Conservation (phyloP, 2,329 filamentous ascomycete species). For the Nigrograna mackinnonii region DNA sequence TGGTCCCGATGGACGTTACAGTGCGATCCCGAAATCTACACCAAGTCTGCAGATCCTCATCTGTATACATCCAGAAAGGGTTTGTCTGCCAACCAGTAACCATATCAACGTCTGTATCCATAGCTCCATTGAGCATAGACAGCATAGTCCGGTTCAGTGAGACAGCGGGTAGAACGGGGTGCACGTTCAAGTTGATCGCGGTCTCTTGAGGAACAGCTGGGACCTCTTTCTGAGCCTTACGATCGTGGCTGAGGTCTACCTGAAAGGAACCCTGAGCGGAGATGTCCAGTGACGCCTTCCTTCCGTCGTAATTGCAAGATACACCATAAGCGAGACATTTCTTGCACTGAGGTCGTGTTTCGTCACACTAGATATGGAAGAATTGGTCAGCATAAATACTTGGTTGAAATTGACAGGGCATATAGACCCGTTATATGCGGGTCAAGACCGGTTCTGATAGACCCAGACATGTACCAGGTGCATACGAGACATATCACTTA, state of each 20-base stretch:
- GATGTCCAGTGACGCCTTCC: slow-evolving; percentile 35
- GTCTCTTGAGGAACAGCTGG: too few relatives aligned
- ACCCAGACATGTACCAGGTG: too few relatives aligned
- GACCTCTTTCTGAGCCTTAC: background rate
- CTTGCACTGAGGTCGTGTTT: slow-evolving; percentile 52
- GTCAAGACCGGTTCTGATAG: too few relatives aligned
- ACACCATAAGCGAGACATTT: slow-evolving; percentile 54
- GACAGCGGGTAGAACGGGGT: slow-evolving; percentile 5
- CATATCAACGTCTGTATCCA: slow-evolving; percentile 1
- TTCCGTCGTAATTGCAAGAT: slow-evolving; percentile 51
- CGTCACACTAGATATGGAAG: slow-evolving; percentile 62
- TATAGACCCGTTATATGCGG: too few relatives aligned
- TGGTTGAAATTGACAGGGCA: background rate
- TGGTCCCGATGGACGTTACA: slow-evolving; percentile 44
- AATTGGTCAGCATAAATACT: slow-evolving; percentile 8
- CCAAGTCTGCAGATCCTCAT: slow-evolving; percentile 34
- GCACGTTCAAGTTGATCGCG: too few relatives aligned
- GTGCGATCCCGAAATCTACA: slow-evolving; percentile 50
- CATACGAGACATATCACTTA: too few relatives aligned
- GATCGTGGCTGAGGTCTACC: too few relatives aligned
- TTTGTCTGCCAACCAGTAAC: too few relatives aligned
- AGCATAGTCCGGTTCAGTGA: slow-evolving; percentile 16
- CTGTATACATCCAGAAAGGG: slow-evolving; percentile 17
- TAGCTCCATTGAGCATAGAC: slow-evolving; percentile 16
- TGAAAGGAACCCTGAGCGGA: slow-evolving; percentile 31